Percentiles rank a stretch among this genome's conserved stretches.
Conservation (phyloP, 2,329 filamentous ascomycete genomes). For the Arthroderma uncinatum region DNA sequence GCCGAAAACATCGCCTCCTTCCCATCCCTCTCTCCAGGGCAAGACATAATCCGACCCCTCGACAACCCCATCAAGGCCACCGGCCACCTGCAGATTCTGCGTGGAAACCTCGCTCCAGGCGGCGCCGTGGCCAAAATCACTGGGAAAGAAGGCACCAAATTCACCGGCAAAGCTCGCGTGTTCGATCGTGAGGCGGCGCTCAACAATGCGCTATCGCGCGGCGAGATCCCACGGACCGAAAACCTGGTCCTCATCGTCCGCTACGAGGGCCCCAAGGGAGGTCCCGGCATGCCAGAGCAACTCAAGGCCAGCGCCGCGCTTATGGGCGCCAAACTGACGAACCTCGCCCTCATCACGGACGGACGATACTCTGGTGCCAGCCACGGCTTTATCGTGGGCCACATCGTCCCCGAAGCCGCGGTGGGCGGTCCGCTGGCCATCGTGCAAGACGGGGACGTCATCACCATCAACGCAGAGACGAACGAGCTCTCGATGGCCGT, state of each 20-base stretch:
- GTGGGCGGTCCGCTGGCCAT: conserved; percentile 76
- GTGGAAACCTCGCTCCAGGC: conserved; percentile 75
- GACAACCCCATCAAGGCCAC: conserved; percentile 73
- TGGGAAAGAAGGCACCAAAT: conserved; percentile 77
- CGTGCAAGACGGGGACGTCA: conserved; percentile 67
- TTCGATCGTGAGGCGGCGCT: conserved; percentile 79
- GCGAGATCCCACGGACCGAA: conserved; percentile 60
- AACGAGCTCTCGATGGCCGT: conserved; percentile 65
- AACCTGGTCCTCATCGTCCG: conserved; percentile 83
- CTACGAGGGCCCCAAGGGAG: conserved; percentile 87
- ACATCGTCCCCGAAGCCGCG: conserved; percentile 79
- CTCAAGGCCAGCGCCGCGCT: conserved; percentile 78
- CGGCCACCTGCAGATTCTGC: conserved; percentile 79
- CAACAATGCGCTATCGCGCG: conserved; percentile 59
- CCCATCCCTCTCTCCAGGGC: conserved; percentile 65
- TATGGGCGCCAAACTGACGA: conserved; percentile 80
- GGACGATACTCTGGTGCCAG: conserved; percentile 58
- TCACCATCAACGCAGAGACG: conserved; percentile 70
- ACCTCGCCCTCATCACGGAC: conserved; percentile 85
- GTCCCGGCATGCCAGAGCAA: conserved; percentile 90
- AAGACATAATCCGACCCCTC: conserved; percentile 72
- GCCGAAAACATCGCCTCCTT: conserved; percentile 68
- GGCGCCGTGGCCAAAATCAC: conserved; percentile 95
- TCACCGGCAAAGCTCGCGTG: conserved; percentile 68
- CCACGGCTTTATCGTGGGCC: conserved; percentile 88